Evolutionary conservation across 257 asterid genomes (phyloP), one percentile per base, ranked within the genome.

Genomic region (Salvia rosmarinus): DNA sequence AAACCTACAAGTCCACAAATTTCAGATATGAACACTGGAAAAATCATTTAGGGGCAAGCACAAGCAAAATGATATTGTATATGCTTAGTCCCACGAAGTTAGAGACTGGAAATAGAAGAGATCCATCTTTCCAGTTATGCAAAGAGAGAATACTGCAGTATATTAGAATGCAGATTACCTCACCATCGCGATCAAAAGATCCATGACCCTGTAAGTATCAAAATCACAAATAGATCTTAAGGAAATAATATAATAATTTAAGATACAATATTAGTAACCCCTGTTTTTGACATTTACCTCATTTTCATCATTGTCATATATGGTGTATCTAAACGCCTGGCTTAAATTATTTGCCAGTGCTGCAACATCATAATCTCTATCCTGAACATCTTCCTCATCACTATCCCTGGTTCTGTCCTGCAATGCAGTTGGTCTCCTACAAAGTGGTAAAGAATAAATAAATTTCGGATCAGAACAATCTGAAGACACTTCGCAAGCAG

Each of bases 351-450:
- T 90, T 42, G 98, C 98, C 61, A 92, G 77, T 40, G 96, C 95
- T 23, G 97, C 89, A 39, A 90, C 96, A 72, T 92, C 98, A 85
- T 87, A 92, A 78, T 92, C 98, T 78, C 95, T 85, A 78, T 90
- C 96, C 71, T 88, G 97, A 70, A 72, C 81, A 75, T 88, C 98
- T 67, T 90, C 98, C 83, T 92, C 98, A 30, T 92, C 98, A 78
- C 97, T 90, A 70, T 92, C 98, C 86, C 97, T 83, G 44, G 85
- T 81, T 83, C 97, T 86, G 79, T 92, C 96, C 21, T 85, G 96
- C 77, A 90, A 78, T 64, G 96, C 90, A 76, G 96, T 87, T 52
- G 98, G 98, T 44, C 98, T 93, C 81, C 98, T 92, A 88, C 84
- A 79, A 66, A 82, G 57, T 54, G 58, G 64, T 67, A 20, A 67